A percentile compares a stretch with the other conserved stretches of the same genome.
phyloP scores from a whole-genome alignment of 139 green algal species.

The Chlorella sorokiniana region DNA sequence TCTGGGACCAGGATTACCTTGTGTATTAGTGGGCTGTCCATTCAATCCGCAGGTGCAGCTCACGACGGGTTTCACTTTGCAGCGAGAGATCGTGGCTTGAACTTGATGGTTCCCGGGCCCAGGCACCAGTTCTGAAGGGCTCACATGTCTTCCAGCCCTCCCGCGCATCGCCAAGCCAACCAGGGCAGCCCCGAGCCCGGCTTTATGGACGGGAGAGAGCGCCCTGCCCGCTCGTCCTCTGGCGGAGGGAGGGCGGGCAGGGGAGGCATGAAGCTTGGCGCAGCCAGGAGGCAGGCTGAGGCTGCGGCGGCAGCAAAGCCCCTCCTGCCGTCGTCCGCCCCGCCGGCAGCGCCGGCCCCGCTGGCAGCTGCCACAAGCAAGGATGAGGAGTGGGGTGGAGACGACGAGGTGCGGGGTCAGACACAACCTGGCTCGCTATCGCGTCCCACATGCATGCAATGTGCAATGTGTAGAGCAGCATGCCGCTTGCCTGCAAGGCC shows the following conservation, averaged over 20 bases:
- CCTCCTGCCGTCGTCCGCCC: too few species aligned
- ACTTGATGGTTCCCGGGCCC: too few species aligned
- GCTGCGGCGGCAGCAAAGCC: background rate
- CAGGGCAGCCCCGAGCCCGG: background rate
- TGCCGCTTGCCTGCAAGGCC: too few species aligned
- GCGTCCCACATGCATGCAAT: background rate
- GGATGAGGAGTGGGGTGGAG: background rate
- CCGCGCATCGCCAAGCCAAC: background rate
- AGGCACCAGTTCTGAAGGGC: too few species aligned
- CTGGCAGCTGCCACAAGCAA: background rate
- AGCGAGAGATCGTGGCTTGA: too few species aligned
- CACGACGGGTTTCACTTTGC: too few species aligned
- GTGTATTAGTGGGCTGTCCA: too few species aligned
- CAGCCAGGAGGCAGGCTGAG: conserved; percentile 16
- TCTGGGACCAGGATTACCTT: too few species aligned
- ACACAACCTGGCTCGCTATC: background rate
- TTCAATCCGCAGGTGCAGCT: too few species aligned
- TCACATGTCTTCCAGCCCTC: background rate
- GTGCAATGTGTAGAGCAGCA: background rate
- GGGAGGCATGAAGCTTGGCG: conserved; percentile 7
- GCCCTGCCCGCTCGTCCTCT: background rate
- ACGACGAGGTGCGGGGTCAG: background rate
- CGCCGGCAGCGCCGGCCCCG: background rate
- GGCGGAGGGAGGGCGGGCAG: background rate
- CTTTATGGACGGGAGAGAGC: background rate